Evolutionary conservation across 495 filamentous ascomycete genomes (phyloP).

Genomic region (Cenococcum geophilum): DNA sequence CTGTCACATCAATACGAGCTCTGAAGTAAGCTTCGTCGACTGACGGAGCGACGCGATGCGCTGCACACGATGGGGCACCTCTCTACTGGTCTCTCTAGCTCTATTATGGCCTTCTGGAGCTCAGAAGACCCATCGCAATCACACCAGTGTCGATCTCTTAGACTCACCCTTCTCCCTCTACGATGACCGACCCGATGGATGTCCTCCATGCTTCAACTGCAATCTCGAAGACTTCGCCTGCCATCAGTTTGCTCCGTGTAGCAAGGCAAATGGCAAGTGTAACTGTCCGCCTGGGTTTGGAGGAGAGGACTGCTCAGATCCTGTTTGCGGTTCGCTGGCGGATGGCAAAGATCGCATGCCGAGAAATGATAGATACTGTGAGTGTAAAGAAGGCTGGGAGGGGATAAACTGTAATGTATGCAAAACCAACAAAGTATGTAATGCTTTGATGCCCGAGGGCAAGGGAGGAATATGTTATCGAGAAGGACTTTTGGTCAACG

Average conservation of each 20-base stretch:
- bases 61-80: slow-evolving; percentile 18
- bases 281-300: slow-evolving; percentile 86
- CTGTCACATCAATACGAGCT: neutral
- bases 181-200: slow-evolving; percentile 54
- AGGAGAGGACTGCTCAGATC: slow-evolving; percentile 82
- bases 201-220: slow-evolving; percentile 88
- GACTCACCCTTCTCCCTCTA: slow-evolving; percentile 44
- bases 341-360: slow-evolving; percentile 68
- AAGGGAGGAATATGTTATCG: slow-evolving; percentile 85
- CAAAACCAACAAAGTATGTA: slow-evolving; percentile 70
- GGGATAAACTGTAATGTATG: slow-evolving; percentile 99
- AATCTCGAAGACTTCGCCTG: slow-evolving; percentile 86
- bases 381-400: slow-evolving; percentile 92
- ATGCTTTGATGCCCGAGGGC: slow-evolving; percentile 71
- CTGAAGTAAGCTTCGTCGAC: slow-evolving; percentile 5
- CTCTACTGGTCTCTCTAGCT: slow-evolving; percentile 17
- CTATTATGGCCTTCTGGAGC: slow-evolving; percentile 13
- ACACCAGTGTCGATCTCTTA: slow-evolving; percentile 30
- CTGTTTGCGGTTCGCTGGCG: slow-evolving; percentile 82
- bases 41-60: slow-evolving; percentile 21
- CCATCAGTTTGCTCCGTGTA: slow-evolving; percentile 80
- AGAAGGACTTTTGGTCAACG: slow-evolving; percentile 79
- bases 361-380: slow-evolving; percentile 57
- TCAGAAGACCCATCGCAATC: slow-evolving; percentile 23
- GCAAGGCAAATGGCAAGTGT: slow-evolving; percentile 82